Percentiles rank a stretch among this genome's conserved stretches.
Evolutionary conservation across 768 basidiomycete species (phyloP).

Genomic region (Sporobolomyces phaffii): DNA sequence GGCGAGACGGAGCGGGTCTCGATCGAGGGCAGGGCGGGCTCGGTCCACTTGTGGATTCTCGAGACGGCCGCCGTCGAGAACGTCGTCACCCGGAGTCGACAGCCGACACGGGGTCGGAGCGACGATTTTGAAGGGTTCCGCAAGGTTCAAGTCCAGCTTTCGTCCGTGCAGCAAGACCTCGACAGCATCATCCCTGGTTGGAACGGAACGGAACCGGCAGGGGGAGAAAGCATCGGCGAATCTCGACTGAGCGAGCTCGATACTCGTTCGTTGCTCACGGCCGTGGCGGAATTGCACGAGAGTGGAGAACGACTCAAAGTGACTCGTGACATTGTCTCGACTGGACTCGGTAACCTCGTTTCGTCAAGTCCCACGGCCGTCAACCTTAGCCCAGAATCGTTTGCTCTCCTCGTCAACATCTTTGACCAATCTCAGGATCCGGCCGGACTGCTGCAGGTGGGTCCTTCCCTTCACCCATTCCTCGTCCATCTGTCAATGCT

Average conservation of each 20-base stretch:
- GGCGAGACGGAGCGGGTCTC: constrained; percentile 30
- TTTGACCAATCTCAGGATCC: constrained; percentile 3
- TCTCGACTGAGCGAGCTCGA: too few species aligned
- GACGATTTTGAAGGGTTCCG: neutral
- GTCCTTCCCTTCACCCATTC: neutral
- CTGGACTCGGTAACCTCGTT: neutral
- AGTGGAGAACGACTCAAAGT: neutral
- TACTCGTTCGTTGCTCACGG: neutral
- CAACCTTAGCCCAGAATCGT: neutral
- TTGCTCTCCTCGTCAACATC: constrained; percentile 6
- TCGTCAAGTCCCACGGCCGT: neutral
- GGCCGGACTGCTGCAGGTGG: constrained; percentile 18
- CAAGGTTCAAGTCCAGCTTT: neutral
- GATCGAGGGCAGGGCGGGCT: neutral
- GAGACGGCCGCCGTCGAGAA: neutral
- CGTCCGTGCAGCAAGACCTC: neutral
- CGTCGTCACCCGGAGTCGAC: neutral
- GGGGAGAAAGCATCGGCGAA: neutral
- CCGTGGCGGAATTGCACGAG: neutral
- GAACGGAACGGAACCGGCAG: neutral
- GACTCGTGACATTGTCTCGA: constrained; percentile 16
- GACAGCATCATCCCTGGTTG: neutral
- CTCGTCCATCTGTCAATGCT: neutral
- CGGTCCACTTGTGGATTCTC: constrained; percentile 26
- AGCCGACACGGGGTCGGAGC: neutral